A percentile compares a stretch with the other conserved stretches of the same genome.
Conservation (phyloP, 345 rosid species). For the Gossypium raimondii region DNA sequence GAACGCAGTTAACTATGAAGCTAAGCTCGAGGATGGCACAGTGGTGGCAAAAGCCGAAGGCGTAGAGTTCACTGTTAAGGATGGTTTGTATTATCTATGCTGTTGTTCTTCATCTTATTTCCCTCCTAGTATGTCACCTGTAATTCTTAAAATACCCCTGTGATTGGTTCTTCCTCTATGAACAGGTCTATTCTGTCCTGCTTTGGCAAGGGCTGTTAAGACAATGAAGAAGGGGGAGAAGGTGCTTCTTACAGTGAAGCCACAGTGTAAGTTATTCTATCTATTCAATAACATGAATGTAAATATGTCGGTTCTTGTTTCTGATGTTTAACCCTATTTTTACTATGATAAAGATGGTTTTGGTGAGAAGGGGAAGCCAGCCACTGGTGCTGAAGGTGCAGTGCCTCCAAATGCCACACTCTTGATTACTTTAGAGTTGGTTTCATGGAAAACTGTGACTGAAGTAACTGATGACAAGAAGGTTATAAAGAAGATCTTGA, state of each 20-base stretch:
- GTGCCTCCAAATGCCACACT: conserved; percentile 78
- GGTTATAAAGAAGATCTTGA: conserved; percentile 71
- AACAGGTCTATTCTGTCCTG: conserved; percentile 81
- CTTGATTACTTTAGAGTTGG: conserved; percentile 56
- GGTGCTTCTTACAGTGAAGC: conserved; percentile 72
- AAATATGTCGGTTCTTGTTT: not conserved
- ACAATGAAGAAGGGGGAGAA: conserved; percentile 91
- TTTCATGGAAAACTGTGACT: conserved; percentile 87
- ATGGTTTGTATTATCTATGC: conserved; percentile 41
- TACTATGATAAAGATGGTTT: conserved; percentile 64
- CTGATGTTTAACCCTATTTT: conserved; percentile 8
- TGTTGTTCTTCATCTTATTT: not conserved
- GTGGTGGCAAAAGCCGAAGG: conserved; percentile 65
- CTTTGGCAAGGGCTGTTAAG: conserved; percentile 69
- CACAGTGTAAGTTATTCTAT: conserved; percentile 44
- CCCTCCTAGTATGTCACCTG: not conserved
- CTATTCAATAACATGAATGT: not conserved
- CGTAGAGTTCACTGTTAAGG: conserved; percentile 67
- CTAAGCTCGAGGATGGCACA: conserved; percentile 68
- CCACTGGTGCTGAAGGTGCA: conserved; percentile 46
- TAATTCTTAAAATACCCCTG: not conserved
- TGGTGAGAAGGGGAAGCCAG: conserved; percentile 78
- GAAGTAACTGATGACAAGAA: conserved; percentile 85
- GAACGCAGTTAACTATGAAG: conserved; percentile 66
- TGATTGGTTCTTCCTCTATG: not conserved